Conservation (phyloP, 164 flowering plant genomes). For the Macadamia integrifolia region DNA sequence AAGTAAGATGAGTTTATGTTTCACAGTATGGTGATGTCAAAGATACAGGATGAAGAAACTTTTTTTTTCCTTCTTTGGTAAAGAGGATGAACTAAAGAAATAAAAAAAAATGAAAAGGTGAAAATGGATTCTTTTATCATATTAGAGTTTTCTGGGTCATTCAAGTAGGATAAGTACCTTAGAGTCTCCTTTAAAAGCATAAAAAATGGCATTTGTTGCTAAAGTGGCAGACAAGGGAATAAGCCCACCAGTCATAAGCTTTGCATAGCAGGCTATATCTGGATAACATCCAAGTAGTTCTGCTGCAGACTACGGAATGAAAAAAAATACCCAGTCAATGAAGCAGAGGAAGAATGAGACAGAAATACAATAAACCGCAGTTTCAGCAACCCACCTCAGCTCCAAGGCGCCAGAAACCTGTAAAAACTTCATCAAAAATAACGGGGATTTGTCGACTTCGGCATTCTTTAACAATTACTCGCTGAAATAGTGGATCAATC, state of each 20-base stretch:
- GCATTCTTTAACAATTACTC: conserved; percentile 78
- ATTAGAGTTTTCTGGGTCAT: too few relatives aligned
- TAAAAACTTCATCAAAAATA: conserved; percentile 92
- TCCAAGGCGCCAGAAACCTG: conserved; percentile 98
- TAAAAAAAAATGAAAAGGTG: not conserved
- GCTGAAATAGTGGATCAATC: conserved; percentile 95
- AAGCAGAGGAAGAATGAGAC: conserved; percentile 9
- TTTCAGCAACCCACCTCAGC: conserved; percentile 52
- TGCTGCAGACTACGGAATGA: conserved; percentile 58
- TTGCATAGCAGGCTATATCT: conserved; percentile 87
- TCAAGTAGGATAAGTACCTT: conserved; percentile 45
- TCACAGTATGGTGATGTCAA: not conserved
- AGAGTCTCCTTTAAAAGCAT: conserved; percentile 78
- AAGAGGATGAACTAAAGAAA: not conserved
- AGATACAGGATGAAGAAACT: not conserved
- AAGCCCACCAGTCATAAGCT: conserved; percentile 90
- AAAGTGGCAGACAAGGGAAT: conserved; percentile 88
- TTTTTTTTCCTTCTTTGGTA: too few relatives aligned
- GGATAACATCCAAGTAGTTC: conserved; percentile 73
- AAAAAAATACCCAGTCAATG: conserved; percentile 2
- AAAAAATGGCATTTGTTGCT: conserved; percentile 69
- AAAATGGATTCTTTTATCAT: not conserved
- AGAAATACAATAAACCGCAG: not conserved
- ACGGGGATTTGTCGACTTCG: conserved; percentile 61
- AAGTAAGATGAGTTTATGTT: too few relatives aligned